Evolutionary conservation across 2,329 filamentous ascomycete genomes (phyloP), one percentile per base, ranked within the genome.

Genomic region (Harringtonia lauricola): DNA sequence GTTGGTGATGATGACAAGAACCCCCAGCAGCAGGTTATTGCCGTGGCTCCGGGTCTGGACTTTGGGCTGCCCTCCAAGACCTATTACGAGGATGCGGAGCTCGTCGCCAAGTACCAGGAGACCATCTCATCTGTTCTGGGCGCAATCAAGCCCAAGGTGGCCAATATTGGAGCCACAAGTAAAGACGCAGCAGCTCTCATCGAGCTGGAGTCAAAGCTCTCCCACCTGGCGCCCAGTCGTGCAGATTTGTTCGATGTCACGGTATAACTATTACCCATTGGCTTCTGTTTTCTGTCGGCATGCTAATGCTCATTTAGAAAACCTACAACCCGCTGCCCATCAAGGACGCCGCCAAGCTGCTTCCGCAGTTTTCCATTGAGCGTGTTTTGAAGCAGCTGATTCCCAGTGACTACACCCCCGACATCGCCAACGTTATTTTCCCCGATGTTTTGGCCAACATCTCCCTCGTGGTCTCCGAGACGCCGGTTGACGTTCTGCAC

Each of bases 301-400:
- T n/a, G n/a, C n/a, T n/a, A n/a, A n/a, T 36, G 17, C 36, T 39
- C n/a, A 18, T 14, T 31, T n/a, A n/a, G 63, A 74, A 81, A 63
- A 76, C 73, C 50, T 83, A 84, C 59, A 83, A 83, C 52, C 78
- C 78, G 1, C 71, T 72, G 57, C 68, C 68, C 9, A 58, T 82
- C 17, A 60, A 70, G 12, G 72, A 82, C 43, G 72, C 71, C 7
- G 64, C 70, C 29, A 62, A 64, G 3, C 61, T 83, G 19, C 59
- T 73, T 1, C 79, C 80, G 2, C 66, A 76, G 42, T 60, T 84
- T 10, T 66, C 69, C 13, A 57, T 83, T 2, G 60, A 69, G 17
- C 59, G 64, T 6, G 60, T 82, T 2, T 63, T 84, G 35, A 60
- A 63, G 9, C 63, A 58, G 3, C 64, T 82, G 24, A 67, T 68